Percentiles rank a stretch among this genome's conserved stretches.
phyloP scores from a whole-genome alignment of 2,329 filamentous ascomycete genomes.

The Alternaria novae-zelandiae region DNA sequence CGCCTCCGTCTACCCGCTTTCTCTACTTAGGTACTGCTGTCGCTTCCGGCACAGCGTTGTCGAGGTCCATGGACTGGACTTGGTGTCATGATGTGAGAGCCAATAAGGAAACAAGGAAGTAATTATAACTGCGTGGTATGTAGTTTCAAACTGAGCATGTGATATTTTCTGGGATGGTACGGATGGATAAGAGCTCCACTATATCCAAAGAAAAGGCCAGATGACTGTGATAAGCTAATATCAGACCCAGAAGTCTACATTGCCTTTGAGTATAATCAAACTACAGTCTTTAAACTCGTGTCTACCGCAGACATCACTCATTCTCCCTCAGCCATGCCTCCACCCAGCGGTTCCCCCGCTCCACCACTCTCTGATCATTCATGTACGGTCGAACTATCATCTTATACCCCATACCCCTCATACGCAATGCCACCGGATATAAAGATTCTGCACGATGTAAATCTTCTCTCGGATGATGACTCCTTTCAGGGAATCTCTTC shows the following conservation, averaged over 20 bases:
- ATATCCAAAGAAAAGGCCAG: background rate
- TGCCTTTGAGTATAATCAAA: rapidly evolving
- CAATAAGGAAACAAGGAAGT: background rate
- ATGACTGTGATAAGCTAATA: background rate
- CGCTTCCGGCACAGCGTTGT: background rate
- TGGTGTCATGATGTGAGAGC: background rate
- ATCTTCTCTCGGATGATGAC: too few relatives aligned
- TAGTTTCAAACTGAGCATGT: background rate
- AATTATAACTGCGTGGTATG: background rate
- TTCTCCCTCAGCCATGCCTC: background rate
- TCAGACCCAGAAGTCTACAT: background rate
- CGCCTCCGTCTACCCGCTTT: background rate
- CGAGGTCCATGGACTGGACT: background rate
- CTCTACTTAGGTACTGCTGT: background rate
- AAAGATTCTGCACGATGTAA: background rate
- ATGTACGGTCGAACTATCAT: background rate
- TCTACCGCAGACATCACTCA: background rate
- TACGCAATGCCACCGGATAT: background rate
- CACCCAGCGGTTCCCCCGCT: background rate
- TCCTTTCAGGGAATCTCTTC: too few relatives aligned
- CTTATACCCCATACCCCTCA: background rate
- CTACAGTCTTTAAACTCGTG: background rate
- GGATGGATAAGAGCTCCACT: background rate
- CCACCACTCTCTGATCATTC: background rate
- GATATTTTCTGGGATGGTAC: background rate